These are phyloP conservation scores for Centella asiatica DNA, from an alignment of 129 eudicot genomes.

Conservation along the genomic window DNA sequence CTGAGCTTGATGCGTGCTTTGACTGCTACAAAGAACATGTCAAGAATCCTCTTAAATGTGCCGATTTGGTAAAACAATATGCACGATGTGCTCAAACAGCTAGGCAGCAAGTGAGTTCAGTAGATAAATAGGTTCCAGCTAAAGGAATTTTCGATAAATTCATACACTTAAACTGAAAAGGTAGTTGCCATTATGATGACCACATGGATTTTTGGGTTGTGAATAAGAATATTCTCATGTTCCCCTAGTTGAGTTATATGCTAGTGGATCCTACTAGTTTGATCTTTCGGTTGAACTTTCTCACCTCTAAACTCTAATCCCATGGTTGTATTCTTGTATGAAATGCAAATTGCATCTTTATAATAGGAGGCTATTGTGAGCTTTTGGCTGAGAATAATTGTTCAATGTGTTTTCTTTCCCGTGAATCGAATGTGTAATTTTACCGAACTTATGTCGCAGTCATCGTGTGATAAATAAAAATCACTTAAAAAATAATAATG, in stretches of 20 bases:
- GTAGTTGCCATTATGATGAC: not conserved
- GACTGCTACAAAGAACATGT: constrained; percentile 73
- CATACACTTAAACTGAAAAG: not conserved
- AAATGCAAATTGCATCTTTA: not conserved
- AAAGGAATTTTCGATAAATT: not conserved
- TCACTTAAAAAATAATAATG: no score
- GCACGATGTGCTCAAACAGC: constrained; percentile 68
- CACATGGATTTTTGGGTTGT: not conserved
- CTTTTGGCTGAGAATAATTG: not conserved
- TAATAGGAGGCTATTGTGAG: not conserved
- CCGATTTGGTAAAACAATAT: constrained; percentile 37
- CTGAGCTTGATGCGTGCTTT: constrained; percentile 55
- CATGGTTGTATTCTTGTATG: not conserved
- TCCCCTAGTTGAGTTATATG: not conserved
- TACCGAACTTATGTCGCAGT: no score
- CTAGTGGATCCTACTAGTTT: constrained; percentile 10
- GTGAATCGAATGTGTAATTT: not conserved
- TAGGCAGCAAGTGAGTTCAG: constrained; percentile 45
- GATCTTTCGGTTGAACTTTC: constrained; percentile 2
- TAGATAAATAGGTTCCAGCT: constrained; percentile 24
- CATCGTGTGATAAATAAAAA: no score
- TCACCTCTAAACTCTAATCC: not conserved
- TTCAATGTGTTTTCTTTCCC: no score
- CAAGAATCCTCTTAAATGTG: constrained; percentile 73
- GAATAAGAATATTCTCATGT: constrained; percentile 1